Conservation (phyloP, 345 rosid genomes). For the Rhodamnia rubescens region DNA sequence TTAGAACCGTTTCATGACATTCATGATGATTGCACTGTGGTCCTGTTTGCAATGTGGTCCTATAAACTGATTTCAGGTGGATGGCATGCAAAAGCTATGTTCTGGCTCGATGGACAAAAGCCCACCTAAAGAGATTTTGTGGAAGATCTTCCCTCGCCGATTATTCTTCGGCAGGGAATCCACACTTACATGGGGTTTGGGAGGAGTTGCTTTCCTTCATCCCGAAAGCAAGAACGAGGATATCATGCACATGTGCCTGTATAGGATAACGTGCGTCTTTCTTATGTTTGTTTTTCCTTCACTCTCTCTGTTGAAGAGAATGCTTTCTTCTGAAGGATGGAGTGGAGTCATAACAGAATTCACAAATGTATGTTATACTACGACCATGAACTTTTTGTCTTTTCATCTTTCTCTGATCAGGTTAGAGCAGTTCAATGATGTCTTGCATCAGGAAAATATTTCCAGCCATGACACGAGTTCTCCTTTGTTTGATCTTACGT, state of each 20-base stretch:
- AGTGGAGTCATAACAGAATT: not conserved
- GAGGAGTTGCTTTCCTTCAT: conserved; percentile 81
- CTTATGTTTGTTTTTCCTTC: not conserved
- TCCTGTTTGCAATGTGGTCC: not conserved
- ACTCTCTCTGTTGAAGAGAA: not conserved
- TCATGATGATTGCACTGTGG: not conserved
- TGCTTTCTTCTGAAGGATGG: not conserved
- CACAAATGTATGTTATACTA: not conserved
- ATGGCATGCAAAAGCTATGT: conserved; percentile 59
- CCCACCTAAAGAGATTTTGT: conserved; percentile 56
- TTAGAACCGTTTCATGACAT: not conserved
- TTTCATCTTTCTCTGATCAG: conserved; percentile 19
- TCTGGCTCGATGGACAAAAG: conserved; percentile 65
- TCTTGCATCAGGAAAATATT: conserved; percentile 62
- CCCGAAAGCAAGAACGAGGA: conserved; percentile 37
- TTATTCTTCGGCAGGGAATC: conserved; percentile 77
- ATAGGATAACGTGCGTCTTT: conserved; percentile 59
- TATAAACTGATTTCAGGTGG: conserved; percentile 26
- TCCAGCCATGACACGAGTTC: conserved; percentile 16
- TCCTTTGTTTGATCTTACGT: conserved; percentile 44
- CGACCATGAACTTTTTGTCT: not conserved
- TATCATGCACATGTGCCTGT: conserved; percentile 45
- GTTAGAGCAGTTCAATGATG: conserved; percentile 91
- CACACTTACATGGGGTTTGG: conserved; percentile 56
- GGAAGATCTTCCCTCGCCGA: conserved; percentile 69